These are phyloP conservation scores for Tolypocladium inflatum DNA, from an alignment of 2,329 filamentous ascomycete genomes.

Conservation along the genomic window DNA sequence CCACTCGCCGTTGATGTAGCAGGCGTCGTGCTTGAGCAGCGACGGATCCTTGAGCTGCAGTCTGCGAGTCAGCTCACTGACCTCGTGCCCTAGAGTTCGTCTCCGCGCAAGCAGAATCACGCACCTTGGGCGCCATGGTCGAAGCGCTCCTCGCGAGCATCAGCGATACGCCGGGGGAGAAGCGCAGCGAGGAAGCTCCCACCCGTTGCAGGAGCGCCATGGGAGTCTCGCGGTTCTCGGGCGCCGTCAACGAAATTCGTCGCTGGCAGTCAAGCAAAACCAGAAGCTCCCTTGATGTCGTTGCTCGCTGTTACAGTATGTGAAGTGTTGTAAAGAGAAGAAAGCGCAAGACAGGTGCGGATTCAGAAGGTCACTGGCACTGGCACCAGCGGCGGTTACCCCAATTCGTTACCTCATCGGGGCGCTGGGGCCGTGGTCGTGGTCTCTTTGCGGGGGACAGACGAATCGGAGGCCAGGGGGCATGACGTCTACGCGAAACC, in stretches of 20 bases:
- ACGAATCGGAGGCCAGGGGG: not conserved
- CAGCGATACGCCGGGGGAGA: slow-evolving; percentile 17
- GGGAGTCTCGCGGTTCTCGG: not conserved
- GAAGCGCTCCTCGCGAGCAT: slow-evolving; percentile 30
- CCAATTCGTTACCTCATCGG: not conserved
- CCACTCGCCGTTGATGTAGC: slow-evolving; percentile 92
- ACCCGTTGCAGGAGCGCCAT: slow-evolving; percentile 23
- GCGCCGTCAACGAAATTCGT: not conserved
- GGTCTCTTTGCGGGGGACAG: not conserved
- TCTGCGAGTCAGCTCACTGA: not conserved
- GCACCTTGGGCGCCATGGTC: slow-evolving; percentile 37
- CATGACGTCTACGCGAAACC: not conserved
- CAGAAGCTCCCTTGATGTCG: not conserved
- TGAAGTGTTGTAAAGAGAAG: not conserved
- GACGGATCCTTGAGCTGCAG: slow-evolving; percentile 64
- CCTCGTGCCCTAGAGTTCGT: not conserved
- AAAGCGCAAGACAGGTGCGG: not conserved
- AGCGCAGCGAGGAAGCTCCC: slow-evolving; percentile 19
- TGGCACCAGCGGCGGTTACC: not conserved
- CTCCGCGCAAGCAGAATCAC: not conserved
- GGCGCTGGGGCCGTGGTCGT: not conserved
- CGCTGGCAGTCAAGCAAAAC: not conserved
- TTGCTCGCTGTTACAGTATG: not conserved
- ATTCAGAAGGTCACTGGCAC: not conserved
- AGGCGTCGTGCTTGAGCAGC: slow-evolving; percentile 72